phyloP scores from a whole-genome alignment of 768 basidiomycete genomes.

The Trametes meyenii region DNA sequence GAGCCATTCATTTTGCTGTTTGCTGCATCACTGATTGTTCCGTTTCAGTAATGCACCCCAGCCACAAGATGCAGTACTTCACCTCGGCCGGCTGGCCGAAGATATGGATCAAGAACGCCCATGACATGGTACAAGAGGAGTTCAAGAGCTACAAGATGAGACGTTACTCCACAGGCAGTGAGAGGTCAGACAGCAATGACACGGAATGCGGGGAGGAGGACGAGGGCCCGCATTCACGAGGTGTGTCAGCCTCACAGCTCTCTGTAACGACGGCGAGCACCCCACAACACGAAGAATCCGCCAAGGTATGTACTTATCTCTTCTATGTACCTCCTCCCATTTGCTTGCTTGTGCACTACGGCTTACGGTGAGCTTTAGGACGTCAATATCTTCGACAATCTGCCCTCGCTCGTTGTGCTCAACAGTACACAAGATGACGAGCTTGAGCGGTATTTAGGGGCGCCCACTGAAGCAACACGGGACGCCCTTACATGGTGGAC shows the following conservation, averaged over 20 bases:
- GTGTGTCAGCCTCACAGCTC: background rate
- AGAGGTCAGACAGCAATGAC: background rate
- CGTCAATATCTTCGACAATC: constrained; percentile 37
- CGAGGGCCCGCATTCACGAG: background rate
- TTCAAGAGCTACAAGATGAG: background rate
- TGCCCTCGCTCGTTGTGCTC: constrained; percentile 24
- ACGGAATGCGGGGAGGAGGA: background rate
- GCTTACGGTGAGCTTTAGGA: background rate
- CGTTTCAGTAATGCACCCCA: constrained; percentile 16
- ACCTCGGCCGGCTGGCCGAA: constrained; percentile 4
- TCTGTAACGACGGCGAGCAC: no score
- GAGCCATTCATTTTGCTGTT: background rate
- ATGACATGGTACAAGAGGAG: background rate
- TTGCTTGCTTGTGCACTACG: background rate
- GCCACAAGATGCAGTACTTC: constrained; percentile 20
- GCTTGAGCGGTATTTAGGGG: constrained; percentile 34
- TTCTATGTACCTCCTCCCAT: no score
- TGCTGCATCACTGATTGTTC: background rate
- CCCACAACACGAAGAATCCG: no score
- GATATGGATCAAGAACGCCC: constrained; percentile 11
- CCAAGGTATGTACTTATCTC: background rate
- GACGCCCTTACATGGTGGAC: constrained; percentile 38
- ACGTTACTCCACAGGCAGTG: background rate
- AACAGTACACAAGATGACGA: constrained; percentile 29
- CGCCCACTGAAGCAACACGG: constrained; percentile 29